These are phyloP conservation scores for Penicillium maclennaniae DNA, from an alignment of 495 filamentous ascomycete genomes.

Conservation along the genomic window DNA sequence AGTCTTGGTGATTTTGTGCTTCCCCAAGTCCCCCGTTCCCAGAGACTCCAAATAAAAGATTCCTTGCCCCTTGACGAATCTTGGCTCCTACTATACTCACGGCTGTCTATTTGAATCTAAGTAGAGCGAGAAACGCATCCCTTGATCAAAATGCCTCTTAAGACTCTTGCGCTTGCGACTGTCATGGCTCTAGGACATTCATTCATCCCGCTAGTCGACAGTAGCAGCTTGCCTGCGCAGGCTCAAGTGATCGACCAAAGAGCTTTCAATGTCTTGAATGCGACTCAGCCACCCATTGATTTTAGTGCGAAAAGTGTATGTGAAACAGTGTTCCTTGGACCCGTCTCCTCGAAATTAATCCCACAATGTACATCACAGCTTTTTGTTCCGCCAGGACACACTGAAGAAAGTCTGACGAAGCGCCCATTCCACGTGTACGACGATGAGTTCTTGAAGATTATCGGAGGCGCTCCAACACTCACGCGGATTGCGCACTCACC, in stretches of 20 bases:
- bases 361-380: slow-evolving; percentile 1
- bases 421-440: slow-evolving; percentile 23
- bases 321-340: not conserved
- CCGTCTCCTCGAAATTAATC: not conserved
- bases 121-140: not conserved
- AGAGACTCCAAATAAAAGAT: too few relatives aligned
- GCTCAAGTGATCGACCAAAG: slow-evolving; percentile 19
- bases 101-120: too few relatives aligned
- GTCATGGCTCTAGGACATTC: not conserved
- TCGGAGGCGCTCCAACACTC: slow-evolving; percentile 13
- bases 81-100: too few relatives aligned
- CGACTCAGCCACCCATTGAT: slow-evolving; percentile 10
- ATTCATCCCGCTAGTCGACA: not conserved
- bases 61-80: too few relatives aligned
- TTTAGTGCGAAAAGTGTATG: slow-evolving; percentile 20
- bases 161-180: not conserved
- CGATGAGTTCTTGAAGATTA: slow-evolving; percentile 19
- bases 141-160: not conserved
- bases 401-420: slow-evolving; percentile 26
- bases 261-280: slow-evolving; percentile 19
- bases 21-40: too few relatives aligned
- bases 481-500: slow-evolving; percentile 19
- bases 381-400: slow-evolving; percentile 19
- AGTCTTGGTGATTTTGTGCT: too few relatives aligned
- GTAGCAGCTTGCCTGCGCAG: slow-evolving; percentile 12